Base-by-base conservation (phyloP, 805 yeast species). In the Blastobotrys mokoenaii region DNA sequence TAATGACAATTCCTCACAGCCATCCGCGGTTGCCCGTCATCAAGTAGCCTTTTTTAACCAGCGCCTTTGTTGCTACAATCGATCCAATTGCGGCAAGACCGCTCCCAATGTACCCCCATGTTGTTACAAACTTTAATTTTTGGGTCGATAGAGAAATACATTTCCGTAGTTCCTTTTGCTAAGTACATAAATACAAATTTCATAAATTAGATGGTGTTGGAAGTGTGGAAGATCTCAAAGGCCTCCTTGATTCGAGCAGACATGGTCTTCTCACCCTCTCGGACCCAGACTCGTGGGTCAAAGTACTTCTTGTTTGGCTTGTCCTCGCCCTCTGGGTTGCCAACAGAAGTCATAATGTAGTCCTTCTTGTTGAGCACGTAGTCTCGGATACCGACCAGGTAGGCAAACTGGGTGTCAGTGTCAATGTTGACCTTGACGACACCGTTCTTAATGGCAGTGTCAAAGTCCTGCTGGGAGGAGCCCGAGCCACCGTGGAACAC, bases 401-500 rank as follows among this genome's bases (percentile, higher is more conserved):
- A 93, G 56, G 98, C 97, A 75, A 74, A 93, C 77, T 93, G 98
- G 73, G 96, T 86, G 76, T 93, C 98, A 60, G 98, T 93, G 76
- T 93, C 98, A 70, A 93, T 80, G 81, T 93, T 93, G 68, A 93
- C 98, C 83, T 93, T 93, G 64, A 89, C 96, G 61, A 89, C 97
- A 78, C 98, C 98, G 73, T 78, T 74, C 67, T 67, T 69, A 72
- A 93, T 93, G 67, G 88, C 98, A 58, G 80, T 79, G 74, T 84
- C 83, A 71, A 84, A 93, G 74, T 93, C 98, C 56, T 72, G 69
- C 72, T 84, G 94, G 56, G 93, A 64, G 46, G 98, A 93, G 72
- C 98, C 98, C 54, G 98, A 93, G 72, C 98, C 98, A 76, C 98
- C 98, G 80, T 93, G 98, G 97, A 93, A 93, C 59, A 93, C 98